A percentile compares a stretch with the other conserved stretches of the same genome.
phyloP scores from a whole-genome alignment of 1,284 basidiomycete species.

The Golubevia sp. region DNA sequence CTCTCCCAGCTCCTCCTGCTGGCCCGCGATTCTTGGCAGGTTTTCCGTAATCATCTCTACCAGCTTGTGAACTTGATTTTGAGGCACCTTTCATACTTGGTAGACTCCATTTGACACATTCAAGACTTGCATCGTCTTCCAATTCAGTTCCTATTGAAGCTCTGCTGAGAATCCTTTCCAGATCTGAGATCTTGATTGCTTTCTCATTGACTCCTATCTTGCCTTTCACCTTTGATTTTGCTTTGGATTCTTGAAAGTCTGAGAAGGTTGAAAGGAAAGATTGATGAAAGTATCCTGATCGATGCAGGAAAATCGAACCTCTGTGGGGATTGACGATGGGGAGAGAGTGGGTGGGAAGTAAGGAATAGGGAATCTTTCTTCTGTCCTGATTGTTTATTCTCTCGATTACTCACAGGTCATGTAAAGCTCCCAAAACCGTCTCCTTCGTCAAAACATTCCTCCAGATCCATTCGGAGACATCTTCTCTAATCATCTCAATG shows the following conservation, averaged over 20 bases:
- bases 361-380: too few species aligned
- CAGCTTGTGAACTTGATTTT: constrained; percentile 7
- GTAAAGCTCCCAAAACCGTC: constrained; percentile 77
- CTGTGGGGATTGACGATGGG: constrained; percentile 57
- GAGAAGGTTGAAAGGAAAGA: constrained; percentile 71
- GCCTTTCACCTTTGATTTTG: constrained; percentile 7
- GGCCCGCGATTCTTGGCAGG: constrained; percentile 9
- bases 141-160: constrained; percentile 30
- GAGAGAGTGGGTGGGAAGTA: constrained; percentile 19
- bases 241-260: constrained; percentile 70
- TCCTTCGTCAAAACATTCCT: constrained; percentile 79
- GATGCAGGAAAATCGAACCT: constrained; percentile 81
- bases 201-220: constrained; percentile 63
- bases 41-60: background rate
- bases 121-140: constrained; percentile 36
- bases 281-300: constrained; percentile 82
- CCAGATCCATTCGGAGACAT: constrained; percentile 88
- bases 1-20: background rate
- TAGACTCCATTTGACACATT: constrained; percentile 21
- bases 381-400: constrained; percentile 1
- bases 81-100: constrained; percentile 8
- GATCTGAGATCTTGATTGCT: constrained; percentile 27
- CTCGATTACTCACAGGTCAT: constrained; percentile 69
- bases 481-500: constrained; percentile 69
- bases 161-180: constrained; percentile 31